Evolutionary conservation across 306 rosid species (phyloP).

Genomic region (Cucumis melo): DNA sequence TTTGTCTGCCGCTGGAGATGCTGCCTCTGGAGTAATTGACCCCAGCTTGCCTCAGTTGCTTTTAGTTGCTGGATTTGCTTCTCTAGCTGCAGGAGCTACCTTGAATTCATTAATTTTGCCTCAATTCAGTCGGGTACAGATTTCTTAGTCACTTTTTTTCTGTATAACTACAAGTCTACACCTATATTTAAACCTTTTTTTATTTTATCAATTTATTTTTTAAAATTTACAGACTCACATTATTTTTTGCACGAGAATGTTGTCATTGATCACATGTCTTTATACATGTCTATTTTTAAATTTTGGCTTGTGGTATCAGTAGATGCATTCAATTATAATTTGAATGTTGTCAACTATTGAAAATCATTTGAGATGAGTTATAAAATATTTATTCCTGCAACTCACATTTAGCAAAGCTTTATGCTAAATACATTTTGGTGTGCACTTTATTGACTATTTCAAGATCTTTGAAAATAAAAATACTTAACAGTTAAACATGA

Average conservation of each 20-base stretch:
- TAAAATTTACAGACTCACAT: background rate
- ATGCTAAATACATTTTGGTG: background rate
- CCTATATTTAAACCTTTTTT: background rate
- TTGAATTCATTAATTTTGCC: conserved; percentile 57
- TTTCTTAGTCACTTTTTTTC: background rate
- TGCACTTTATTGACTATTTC: background rate
- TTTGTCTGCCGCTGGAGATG: conserved; percentile 46
- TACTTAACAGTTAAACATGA: background rate
- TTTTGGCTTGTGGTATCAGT: background rate
- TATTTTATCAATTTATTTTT: background rate
- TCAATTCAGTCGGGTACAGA: conserved; percentile 52
- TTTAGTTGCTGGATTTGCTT: conserved; percentile 54
- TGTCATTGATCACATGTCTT: background rate
- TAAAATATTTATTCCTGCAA: background rate
- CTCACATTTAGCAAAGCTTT: background rate
- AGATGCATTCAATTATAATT: background rate
- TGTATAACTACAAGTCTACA: background rate
- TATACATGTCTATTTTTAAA: background rate
- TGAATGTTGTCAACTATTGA: background rate
- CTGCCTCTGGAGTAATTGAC: conserved; percentile 74
- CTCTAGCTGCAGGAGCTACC: conserved; percentile 71
- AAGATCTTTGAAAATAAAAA: background rate
- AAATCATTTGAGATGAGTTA: background rate
- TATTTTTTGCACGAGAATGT: background rate
- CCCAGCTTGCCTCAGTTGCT: conserved; percentile 72